Evolutionary conservation across 257 asterid genomes (phyloP), one percentile per base, ranked within the genome.

Genomic region (Voacanga thouarsii): DNA sequence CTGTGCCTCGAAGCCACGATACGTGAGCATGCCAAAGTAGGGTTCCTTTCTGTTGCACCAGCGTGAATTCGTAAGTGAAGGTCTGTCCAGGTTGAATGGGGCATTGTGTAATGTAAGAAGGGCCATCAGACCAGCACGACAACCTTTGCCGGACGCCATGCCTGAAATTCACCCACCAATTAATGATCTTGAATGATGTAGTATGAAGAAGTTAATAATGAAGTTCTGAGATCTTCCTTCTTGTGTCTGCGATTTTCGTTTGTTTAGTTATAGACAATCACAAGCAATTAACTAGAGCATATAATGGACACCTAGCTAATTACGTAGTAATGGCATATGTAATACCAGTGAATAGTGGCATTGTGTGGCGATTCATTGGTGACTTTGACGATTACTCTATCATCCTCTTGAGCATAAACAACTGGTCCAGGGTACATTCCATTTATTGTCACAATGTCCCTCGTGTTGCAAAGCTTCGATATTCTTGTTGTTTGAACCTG

Each of bases 61-160:
- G 39, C 6, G 90, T 88, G 74, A 89, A 89, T 77, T 85, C 88
- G 30, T 91, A 89, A 0, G 89, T 91, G 86, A 82, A 91, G 49
- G 85, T 84, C 37, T 87, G 86, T 2, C 92, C 96, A 0, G 94
- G 28, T 79, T 85, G 91, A 33, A 91, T 83, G 1, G 92, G 96
- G 72, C 94, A 91, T 65, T 91, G 96, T 7, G 90, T 91, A 1
- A 91, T 78, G 68, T 85, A 91, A 12, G 91, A 86, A 57, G 96
- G 96, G 26, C 96, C 96, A 56, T 91, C 96, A 0, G 83, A 85
- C 96, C 96, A 91, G 76, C 90, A 85, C 4, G 90, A 85, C 63
- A 88, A 70, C 84, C 78, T 82, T 82, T 91, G 96, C 26, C 88
- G 78, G 56, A 91, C 84, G 2, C 96, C 94, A 75, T 89, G 96